Evolutionary conservation across 2,329 filamentous ascomycete genomes (phyloP).

Genomic region (Lasiodiplodia hormozganensis): DNA sequence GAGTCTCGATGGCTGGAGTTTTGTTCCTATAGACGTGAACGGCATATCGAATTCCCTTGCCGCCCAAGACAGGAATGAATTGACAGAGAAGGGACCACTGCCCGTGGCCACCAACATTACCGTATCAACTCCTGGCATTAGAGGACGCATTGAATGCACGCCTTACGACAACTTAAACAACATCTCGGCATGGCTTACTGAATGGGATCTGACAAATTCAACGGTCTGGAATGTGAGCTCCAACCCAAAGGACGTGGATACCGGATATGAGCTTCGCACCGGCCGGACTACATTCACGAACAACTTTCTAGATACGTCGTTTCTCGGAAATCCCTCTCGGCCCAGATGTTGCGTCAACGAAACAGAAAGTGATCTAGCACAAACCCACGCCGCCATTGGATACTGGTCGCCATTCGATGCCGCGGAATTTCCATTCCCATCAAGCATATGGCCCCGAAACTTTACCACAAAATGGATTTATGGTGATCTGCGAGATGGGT

Average conservation of each 20-base stretch:
- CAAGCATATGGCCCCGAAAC: not conserved
- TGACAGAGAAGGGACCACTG: not conserved
- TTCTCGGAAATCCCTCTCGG: not conserved
- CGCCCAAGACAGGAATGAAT: not conserved
- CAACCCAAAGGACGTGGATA: not conserved
- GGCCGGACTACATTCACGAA: not conserved
- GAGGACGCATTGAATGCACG: not conserved
- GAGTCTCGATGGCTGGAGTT: conserved; percentile 33
- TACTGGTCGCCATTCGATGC: not conserved
- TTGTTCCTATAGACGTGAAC: conserved; percentile 27
- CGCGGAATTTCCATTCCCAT: conserved; percentile 31
- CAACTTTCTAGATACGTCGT: not conserved
- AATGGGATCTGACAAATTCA: not conserved
- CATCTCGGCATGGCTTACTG: not conserved
- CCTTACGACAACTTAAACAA: conserved; percentile 2
- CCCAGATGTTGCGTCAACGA: not conserved
- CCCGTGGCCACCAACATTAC: not conserved
- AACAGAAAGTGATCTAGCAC: not conserved
- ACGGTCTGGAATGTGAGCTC: not conserved
- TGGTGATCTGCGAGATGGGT: not conserved
- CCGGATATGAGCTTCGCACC: not conserved
- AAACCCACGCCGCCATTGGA: not conserved
- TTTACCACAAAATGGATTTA: not conserved
- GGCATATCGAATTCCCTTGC: not conserved
- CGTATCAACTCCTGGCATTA: not conserved